Evolutionary conservation across 768 basidiomycete genomes (phyloP), one percentile per base, ranked within the genome.

Genomic region (Crucibulum laeve): DNA sequence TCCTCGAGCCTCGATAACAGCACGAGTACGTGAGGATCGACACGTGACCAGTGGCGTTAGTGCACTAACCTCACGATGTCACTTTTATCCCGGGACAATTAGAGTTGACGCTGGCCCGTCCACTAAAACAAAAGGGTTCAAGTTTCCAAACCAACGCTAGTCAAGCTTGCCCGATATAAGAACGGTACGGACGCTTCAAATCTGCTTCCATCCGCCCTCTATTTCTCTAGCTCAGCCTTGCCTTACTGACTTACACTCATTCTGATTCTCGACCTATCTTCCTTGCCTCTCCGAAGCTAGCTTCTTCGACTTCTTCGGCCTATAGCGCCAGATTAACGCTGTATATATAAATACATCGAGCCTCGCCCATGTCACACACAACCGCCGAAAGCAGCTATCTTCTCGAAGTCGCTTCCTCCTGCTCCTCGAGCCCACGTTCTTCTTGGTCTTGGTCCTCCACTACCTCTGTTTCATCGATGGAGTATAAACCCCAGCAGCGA

Each of bases 41-140:
- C 10, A 19, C 25, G 8, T 11, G 38, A 25, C 14, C 38, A 11
- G 25, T 13, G 28, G n/a, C n/a, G n/a, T n/a, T n/a, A n/a, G n/a
- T n/a, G n/a, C n/a, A n/a, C 52, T 48, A 36, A 52, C 50, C 52
- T 53, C 43, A 45, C 47, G 51, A 51, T 57, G 51, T 46, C 47
- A 49, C 10, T 33, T 38, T 38, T 33, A 45, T 15, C 15, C 42
- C 21, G 28, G 30, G 43, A 56, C 53, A 53, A 56, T 51, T 53
- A 41, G 47, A 44, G 53, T 38, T 42, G 40, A n/a, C 8, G 40
- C 37, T 48, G 50, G 34, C 36, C 44, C 38, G 22, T 26, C 33
- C 28, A 42, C 43, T 45, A 36, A 23, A 39, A 30, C 41, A 36
- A 23, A 54, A 48, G 36, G 56, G 35, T 14, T 18, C 35, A 37